phyloP scores from a whole-genome alignment of 371 early-diverging fungal genomes.

The Zancudomyces culisetae region DNA sequence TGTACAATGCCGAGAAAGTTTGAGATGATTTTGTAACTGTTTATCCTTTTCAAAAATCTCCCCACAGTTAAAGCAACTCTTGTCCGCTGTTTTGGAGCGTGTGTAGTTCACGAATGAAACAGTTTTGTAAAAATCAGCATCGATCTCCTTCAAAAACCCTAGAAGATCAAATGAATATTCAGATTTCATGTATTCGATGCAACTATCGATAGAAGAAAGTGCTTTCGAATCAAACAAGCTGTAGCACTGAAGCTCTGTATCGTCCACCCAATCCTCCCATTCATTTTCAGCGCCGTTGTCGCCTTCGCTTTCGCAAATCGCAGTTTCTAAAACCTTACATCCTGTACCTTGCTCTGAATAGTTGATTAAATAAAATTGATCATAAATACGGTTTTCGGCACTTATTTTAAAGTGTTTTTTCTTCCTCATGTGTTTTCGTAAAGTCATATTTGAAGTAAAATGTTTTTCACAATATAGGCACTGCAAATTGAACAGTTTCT shows the following conservation, averaged over 20 bases:
- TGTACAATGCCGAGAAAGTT: slow-evolving; percentile 26
- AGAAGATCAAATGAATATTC: slow-evolving; percentile 58
- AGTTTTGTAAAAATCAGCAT: slow-evolving; percentile 63
- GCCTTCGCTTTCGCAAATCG: slow-evolving; percentile 57
- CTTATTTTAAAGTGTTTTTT: slow-evolving; percentile 95
- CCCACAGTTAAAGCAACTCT: slow-evolving; percentile 52
- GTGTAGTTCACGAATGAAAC: slow-evolving; percentile 76
- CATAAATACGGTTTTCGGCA: slow-evolving; percentile 72
- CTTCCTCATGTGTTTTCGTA: slow-evolving; percentile 94
- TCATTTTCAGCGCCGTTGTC: slow-evolving; percentile 31
- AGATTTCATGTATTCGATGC: slow-evolving; percentile 49
- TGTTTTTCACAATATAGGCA: slow-evolving; percentile 90
- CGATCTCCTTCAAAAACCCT: slow-evolving; percentile 27
- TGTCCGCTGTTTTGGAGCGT: slow-evolving; percentile 44
- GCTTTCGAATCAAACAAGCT: slow-evolving; percentile 58
- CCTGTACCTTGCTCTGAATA: slow-evolving; percentile 77
- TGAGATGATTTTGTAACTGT: slow-evolving; percentile 32
- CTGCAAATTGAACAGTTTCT: slow-evolving; percentile 56
- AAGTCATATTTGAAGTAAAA: slow-evolving; percentile 66
- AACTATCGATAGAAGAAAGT: slow-evolving; percentile 36
- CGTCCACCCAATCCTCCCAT: slow-evolving; percentile 63
- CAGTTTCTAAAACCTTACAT: slow-evolving; percentile 70
- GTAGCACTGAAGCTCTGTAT: slow-evolving; percentile 12
- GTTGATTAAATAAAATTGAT: slow-evolving; percentile 89
- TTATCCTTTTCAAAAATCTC: slow-evolving; percentile 26